These are phyloP conservation scores for Ogataea pignaliae DNA, from an alignment of 805 yeast species.

Conservation along the genomic window DNA sequence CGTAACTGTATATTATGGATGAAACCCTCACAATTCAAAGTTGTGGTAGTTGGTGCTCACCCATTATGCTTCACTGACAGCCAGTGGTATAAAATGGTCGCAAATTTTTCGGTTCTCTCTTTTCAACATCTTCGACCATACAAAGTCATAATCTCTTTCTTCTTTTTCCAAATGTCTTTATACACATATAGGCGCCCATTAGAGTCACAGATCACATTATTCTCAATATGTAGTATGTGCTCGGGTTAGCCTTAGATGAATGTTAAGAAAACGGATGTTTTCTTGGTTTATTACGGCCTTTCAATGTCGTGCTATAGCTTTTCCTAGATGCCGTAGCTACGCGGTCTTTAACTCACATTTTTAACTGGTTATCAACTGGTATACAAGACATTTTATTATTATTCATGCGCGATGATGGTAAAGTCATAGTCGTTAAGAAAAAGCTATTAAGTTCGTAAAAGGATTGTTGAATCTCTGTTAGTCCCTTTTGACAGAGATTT, in stretches of 20 bases:
- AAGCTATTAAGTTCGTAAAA: too few relatives aligned
- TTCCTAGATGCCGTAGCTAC: conserved; percentile 41
- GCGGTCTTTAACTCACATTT: conserved; percentile 75
- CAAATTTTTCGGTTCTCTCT: conserved; percentile 36
- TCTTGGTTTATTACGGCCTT: conserved; percentile 44
- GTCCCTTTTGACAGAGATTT: too few relatives aligned
- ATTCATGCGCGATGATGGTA: too few relatives aligned
- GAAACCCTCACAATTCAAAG: too few relatives aligned
- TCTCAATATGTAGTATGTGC: conserved; percentile 64
- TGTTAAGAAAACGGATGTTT: conserved; percentile 17
- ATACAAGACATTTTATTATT: too few relatives aligned
- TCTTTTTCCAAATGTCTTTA: conserved; percentile 17
- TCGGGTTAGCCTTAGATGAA: conserved; percentile 89
- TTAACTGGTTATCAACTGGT: not conserved
- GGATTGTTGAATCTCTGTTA: too few relatives aligned
- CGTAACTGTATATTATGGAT: too few relatives aligned
- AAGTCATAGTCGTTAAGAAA: too few relatives aligned
- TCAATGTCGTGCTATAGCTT: conserved; percentile 49
- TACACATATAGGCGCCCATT: conserved; percentile 71
- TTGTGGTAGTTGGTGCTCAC: too few relatives aligned
- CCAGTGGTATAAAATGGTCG: conserved; percentile 2
- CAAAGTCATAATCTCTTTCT: not conserved
- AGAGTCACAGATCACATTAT: conserved; percentile 59
- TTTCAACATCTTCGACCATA: conserved; percentile 10
- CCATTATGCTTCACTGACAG: not conserved